These are phyloP conservation scores for Colletotrichum orchidophilum DNA, from an alignment of 2,329 filamentous ascomycete species.

Conservation along the genomic window DNA sequence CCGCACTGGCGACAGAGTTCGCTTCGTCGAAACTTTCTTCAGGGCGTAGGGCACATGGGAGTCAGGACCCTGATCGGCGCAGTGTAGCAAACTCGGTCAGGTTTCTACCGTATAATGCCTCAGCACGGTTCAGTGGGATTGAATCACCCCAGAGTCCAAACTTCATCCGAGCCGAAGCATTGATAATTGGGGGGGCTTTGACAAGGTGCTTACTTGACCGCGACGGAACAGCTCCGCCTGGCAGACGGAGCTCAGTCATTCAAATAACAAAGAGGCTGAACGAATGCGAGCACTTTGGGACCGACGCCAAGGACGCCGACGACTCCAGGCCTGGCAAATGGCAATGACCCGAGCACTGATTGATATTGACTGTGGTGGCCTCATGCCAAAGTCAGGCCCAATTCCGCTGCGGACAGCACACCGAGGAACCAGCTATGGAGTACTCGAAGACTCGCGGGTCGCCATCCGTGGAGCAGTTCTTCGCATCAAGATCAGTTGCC, in stretches of 20 bases:
- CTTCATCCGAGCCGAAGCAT: conserved; percentile 23
- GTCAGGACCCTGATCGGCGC: conserved; percentile 26
- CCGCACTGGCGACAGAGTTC: conserved; percentile 16
- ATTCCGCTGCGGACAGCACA: neutral
- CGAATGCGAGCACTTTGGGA: neutral
- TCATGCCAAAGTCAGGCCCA: neutral
- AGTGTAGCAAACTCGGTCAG: neutral
- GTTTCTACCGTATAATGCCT: conserved; percentile 6
- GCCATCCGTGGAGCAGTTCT: neutral
- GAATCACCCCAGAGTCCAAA: conserved; percentile 12
- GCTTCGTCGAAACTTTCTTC: conserved; percentile 15
- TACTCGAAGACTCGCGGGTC: neutral
- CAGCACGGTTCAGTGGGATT: neutral
- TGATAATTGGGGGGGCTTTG: neutral
- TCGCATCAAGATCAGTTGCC: neutral
- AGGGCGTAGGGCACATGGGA: conserved; percentile 7
- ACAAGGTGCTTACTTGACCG: neutral
- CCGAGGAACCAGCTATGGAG: neutral
- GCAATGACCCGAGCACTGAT: neutral
- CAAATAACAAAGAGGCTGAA: neutral
- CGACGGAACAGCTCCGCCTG: neutral
- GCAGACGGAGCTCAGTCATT: neutral
- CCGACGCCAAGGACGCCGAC: neutral
- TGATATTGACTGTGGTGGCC: neutral
- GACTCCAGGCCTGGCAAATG: neutral